Base-by-base conservation (phyloP, 1,284 basidiomycete species). In the Psilocybe mexicana region DNA sequence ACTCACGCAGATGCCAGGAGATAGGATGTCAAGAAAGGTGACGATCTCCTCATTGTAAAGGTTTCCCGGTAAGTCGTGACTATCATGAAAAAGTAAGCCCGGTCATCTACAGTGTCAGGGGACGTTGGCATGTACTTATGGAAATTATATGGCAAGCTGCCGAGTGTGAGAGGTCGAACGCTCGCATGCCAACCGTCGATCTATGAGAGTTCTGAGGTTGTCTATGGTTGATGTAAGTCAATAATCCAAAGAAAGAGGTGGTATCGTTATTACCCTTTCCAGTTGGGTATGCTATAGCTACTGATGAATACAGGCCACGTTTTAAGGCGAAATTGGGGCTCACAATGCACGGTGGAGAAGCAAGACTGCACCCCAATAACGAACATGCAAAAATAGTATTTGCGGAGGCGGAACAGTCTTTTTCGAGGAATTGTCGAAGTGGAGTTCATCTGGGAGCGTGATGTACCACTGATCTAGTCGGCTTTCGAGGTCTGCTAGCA, bases 331-430 rank as follows among this genome's bases (percentile, higher is more conserved):
- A 43, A 48, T 52, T 30, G 26, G 7, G 28, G 80, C 90, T 78
- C 70, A 92, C 90, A 91, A 94, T 23, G 90, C 90, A 42, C 93
- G 83, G 71, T 94, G 85, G 33, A 94, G 77, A 33, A 94, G 76
- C 18, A 94, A 77, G 5, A 94, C 84, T 11, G 88, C 81, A 8
- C 83, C 84, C 82, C 90, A 92, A 70, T 94, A 93, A 65, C 90
- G 81, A 53, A 92, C 79, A 65, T 94, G 90, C 33, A 94, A 75
- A 49, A 85, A 79, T 24, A 94, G 69, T 28, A 93, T 78, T 59
- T 88, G 85, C 3, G 88, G 85, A 4, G 86, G 79, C 10, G 86
- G 85, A 7, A 77, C 69, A 8, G 71, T 72, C 51, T 81, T 76
- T 62, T 79, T 80, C 61, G 76, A 82, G 12, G 79, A 73, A 36